phyloP scores from a whole-genome alignment of 1,139 yeast species.

The Diutina siamensis region DNA sequence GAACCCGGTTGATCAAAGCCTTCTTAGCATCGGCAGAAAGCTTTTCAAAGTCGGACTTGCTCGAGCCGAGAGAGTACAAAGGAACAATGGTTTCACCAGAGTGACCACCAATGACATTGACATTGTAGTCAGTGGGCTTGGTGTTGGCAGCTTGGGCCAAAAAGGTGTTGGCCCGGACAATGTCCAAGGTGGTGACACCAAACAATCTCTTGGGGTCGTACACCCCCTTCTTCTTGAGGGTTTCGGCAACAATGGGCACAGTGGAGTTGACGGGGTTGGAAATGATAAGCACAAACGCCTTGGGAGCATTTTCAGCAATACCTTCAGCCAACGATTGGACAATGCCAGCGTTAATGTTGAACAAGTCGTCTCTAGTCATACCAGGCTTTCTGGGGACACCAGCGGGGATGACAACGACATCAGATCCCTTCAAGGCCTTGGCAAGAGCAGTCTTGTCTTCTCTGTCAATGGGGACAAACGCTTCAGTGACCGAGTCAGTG shows the following conservation, averaged over 20 bases:
- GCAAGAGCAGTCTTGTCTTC: slow-evolving; percentile 5
- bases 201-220: slow-evolving; percentile 4
- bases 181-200: slow-evolving; percentile 6
- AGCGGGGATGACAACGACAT: slow-evolving; percentile 5
- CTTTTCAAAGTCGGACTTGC: background rate
- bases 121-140: slow-evolving; percentile 1
- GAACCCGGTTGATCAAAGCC: slow-evolving; percentile 5
- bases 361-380: slow-evolving; percentile 6
- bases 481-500: slow-evolving; percentile 9
- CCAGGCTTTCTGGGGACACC: slow-evolving; percentile 6
- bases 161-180: slow-evolving; percentile 6
- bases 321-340: slow-evolving; percentile 4
- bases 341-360: slow-evolving; percentile 5
- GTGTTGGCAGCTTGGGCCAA: slow-evolving; percentile 4
- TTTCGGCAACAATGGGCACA: slow-evolving; percentile 6
- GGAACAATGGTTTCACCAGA: slow-evolving; percentile 6
- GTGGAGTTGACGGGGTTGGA: slow-evolving; percentile 6
- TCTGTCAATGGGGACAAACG: slow-evolving; percentile 1
- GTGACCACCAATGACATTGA: slow-evolving; percentile 6
- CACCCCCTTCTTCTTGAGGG: slow-evolving; percentile 3
- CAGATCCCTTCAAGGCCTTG: slow-evolving; percentile 2
- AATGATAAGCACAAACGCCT: slow-evolving; percentile 5
- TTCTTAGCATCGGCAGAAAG: background rate
- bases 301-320: slow-evolving; percentile 5
- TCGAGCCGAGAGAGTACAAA: slow-evolving; percentile 5